These are phyloP conservation scores for Chaetomium globosum DNA, from an alignment of 2,329 filamentous ascomycete genomes.

Conservation along the genomic window DNA sequence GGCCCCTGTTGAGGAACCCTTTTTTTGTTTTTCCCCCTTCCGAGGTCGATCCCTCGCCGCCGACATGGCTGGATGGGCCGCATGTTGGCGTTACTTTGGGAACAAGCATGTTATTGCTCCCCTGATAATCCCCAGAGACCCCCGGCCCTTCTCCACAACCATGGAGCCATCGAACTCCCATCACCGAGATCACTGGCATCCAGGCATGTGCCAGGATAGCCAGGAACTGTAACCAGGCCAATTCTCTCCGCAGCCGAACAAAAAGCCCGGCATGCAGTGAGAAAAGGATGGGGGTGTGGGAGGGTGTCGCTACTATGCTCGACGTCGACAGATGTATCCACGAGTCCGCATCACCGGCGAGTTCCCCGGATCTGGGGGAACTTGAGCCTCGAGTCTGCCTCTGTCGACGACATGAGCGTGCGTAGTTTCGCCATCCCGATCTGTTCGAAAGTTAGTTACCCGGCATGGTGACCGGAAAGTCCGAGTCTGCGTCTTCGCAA, in stretches of 20 bases:
- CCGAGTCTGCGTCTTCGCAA: not conserved
- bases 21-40: not conserved
- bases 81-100: not conserved
- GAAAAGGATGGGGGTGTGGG: constrained; percentile 48
- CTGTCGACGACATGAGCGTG: constrained; percentile 3
- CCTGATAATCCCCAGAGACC: not conserved
- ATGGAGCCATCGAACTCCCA: not conserved
- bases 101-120: not conserved
- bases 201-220: no score
- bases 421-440: constrained; percentile 7
- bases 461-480: not conserved
- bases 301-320: constrained; percentile 19
- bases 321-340: constrained; percentile 12
- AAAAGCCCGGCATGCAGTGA: constrained; percentile 54
- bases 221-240: not conserved
- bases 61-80: not conserved
- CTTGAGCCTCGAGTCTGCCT: not conserved
- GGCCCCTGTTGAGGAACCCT: not conserved
- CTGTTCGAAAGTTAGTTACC: constrained; percentile 23
- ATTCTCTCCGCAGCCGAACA: constrained; percentile 55
- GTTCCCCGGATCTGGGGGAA: not conserved
- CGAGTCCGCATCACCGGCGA: constrained; percentile 17
- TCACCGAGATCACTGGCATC: not conserved
- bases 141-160: not conserved
- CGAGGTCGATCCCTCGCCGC: not conserved